A percentile compares a stretch with the other conserved stretches of the same genome.
These are phyloP conservation scores for Apodospora peruviana DNA, from an alignment of 495 filamentous ascomycete genomes.

Conservation along the genomic window DNA sequence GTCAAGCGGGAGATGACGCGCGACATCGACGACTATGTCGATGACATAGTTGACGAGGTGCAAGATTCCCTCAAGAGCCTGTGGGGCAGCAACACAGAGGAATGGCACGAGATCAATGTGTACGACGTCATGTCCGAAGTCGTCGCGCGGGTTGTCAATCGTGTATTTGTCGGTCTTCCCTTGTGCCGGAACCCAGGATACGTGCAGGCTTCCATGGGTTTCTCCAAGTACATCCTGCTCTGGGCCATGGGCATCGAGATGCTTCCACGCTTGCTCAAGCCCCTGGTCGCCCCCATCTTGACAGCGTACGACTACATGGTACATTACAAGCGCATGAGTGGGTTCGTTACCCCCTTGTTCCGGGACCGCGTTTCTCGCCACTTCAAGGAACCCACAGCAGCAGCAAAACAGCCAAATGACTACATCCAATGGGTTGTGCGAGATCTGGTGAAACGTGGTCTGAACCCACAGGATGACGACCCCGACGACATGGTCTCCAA, in stretches of 20 bases:
- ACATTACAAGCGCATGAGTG: constrained; percentile 19
- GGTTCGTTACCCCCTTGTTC: constrained; percentile 27
- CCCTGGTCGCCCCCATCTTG: constrained; percentile 24
- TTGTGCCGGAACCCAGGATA: constrained; percentile 42
- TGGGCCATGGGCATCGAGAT: constrained; percentile 29
- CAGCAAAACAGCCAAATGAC: constrained; percentile 20
- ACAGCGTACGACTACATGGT: constrained; percentile 23
- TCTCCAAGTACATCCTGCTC: constrained; percentile 31
- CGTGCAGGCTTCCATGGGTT: constrained; percentile 30
- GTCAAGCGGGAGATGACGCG: constrained; percentile 33
- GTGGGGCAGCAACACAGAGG: constrained; percentile 30
- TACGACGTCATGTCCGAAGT: constrained; percentile 35
- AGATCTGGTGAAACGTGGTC: constrained; percentile 21
- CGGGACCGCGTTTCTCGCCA: constrained; percentile 13
- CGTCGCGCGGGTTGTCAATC: constrained; percentile 35
- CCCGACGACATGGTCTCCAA: constrained; percentile 21
- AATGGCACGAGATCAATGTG: constrained; percentile 34
- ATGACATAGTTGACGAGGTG: constrained; percentile 37
- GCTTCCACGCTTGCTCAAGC: constrained; percentile 33
- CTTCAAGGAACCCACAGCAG: neutral
- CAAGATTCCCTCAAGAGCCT: constrained; percentile 21
- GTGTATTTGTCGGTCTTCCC: constrained; percentile 40
- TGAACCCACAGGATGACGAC: constrained; percentile 14
- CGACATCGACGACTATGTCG: constrained; percentile 20
- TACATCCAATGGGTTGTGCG: constrained; percentile 32